These are phyloP conservation scores for Phanerochaete carnosa DNA, from an alignment of 768 basidiomycete genomes.

Conservation along the genomic window DNA sequence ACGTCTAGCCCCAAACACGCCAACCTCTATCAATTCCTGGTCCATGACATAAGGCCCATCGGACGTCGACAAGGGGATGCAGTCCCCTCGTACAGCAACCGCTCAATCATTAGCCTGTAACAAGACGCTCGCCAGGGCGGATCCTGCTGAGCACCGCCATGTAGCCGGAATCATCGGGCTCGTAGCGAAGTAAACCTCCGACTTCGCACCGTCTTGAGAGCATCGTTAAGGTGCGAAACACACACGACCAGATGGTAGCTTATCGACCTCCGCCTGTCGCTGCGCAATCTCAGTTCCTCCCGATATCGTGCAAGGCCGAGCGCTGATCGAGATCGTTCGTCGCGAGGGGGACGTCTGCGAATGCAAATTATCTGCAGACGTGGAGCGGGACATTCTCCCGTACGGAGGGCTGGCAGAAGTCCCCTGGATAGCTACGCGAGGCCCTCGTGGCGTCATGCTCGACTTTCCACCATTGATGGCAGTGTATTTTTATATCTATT, in stretches of 20 bases:
- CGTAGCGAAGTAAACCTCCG: neutral
- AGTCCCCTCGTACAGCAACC: neutral
- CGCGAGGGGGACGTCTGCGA: neutral
- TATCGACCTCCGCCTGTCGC: neutral
- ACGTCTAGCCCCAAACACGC: neutral
- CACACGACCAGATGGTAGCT: neutral
- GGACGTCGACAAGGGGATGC: conserved; percentile 19
- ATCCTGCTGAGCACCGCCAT: neutral
- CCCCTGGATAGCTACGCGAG: neutral
- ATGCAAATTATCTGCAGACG: neutral
- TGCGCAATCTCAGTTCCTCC: neutral
- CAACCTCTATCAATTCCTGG: conserved; percentile 9
- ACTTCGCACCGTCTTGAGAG: neutral
- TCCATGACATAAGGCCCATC: conserved; percentile 4
- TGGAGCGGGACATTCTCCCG: neutral
- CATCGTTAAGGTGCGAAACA: neutral
- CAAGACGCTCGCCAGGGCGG: neutral
- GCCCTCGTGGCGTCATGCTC: neutral
- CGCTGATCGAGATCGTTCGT: neutral
- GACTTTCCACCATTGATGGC: conserved; percentile 1
- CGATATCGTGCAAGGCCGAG: neutral
- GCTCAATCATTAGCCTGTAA: conserved; percentile 2
- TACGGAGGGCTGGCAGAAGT: neutral
- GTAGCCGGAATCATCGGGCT: neutral
- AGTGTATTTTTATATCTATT: neutral